Percentiles rank a stretch among this genome's conserved stretches.
These are phyloP conservation scores for Melampsora occidentalis DNA, from an alignment of 1,284 basidiomycete species.

Conservation along the genomic window DNA sequence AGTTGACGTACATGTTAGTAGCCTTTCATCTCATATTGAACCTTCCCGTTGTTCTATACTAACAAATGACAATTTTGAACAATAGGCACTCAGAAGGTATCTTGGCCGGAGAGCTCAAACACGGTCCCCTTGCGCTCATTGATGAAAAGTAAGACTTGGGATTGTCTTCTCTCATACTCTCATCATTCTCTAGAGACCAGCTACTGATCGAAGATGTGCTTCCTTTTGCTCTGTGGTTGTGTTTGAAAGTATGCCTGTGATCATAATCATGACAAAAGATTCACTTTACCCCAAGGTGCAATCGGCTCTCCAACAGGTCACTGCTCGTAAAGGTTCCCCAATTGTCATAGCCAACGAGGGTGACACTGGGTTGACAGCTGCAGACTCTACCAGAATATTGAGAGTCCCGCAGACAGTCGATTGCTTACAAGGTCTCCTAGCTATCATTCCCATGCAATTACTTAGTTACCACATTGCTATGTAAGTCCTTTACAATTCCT, in stretches of 20 bases:
- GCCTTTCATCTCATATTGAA: neutral
- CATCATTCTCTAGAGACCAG: neutral
- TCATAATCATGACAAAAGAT: conserved; percentile 99
- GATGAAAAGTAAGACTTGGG: conserved; percentile 92
- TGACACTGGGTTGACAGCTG: conserved; percentile 71
- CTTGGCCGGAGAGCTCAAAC: conserved; percentile 96
- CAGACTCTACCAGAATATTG: conserved; percentile 65
- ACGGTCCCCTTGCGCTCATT: conserved; percentile 93
- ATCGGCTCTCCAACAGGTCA: conserved; percentile 91
- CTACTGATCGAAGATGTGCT: no score
- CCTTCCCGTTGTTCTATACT: neutral
- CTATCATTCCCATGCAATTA: conserved; percentile 93
- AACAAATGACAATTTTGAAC: neutral
- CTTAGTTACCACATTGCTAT: conserved; percentile 95
- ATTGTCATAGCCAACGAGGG: conserved; percentile 93
- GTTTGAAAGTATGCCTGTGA: conserved; percentile 58
- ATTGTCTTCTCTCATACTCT: neutral
- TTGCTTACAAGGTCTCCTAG: conserved; percentile 90
- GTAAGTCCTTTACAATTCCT: neutral
- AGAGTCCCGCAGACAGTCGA: conserved; percentile 72
- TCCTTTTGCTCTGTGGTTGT: neutral
- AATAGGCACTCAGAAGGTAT: conserved; percentile 62
- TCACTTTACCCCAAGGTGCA: conserved; percentile 98
- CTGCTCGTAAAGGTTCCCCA: conserved; percentile 79
- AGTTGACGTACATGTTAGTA: conserved; percentile 58